These are phyloP conservation scores for Geum urbanum DNA, from an alignment of 306 rosid genomes.

Conservation along the genomic window DNA sequence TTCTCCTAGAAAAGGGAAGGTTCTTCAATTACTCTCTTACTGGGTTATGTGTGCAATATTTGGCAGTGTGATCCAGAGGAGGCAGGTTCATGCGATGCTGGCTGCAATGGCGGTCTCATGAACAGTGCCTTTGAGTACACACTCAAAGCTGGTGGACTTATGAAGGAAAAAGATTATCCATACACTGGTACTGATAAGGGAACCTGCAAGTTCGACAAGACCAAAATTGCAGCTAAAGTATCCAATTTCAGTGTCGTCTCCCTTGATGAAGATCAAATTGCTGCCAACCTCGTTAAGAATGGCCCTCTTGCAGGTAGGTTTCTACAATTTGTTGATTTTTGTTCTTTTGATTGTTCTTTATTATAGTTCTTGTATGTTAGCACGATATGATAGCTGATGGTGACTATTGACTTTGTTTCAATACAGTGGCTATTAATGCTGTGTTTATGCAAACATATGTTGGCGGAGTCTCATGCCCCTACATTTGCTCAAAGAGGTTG, in stretches of 20 bases:
- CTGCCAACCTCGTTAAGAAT: constrained; percentile 85
- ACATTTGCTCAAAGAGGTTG: constrained; percentile 63
- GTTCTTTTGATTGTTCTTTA: background rate
- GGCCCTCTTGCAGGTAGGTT: constrained; percentile 90
- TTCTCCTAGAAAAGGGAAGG: background rate
- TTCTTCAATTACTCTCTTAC: background rate
- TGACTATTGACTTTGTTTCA: constrained; percentile 1
- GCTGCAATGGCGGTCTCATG: constrained; percentile 98
- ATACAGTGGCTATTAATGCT: constrained; percentile 90
- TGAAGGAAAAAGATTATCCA: constrained; percentile 90
- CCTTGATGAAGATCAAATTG: constrained; percentile 80
- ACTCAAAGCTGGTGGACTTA: constrained; percentile 80
- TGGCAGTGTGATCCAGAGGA: constrained; percentile 94
- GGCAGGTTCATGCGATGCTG: constrained; percentile 71
- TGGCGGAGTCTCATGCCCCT: constrained; percentile 93
- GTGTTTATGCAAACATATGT: constrained; percentile 92
- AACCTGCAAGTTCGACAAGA: constrained; percentile 71
- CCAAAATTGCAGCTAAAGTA: constrained; percentile 79
- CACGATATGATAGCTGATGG: too few relatives aligned
- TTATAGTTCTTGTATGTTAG: too few relatives aligned
- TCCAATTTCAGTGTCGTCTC: constrained; percentile 86
- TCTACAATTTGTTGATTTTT: background rate
- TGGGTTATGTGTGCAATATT: background rate
- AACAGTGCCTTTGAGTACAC: constrained; percentile 94
- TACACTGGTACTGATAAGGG: constrained; percentile 66